Conservation (phyloP, 78 protist genomes). For the Guillardia theta region DNA sequence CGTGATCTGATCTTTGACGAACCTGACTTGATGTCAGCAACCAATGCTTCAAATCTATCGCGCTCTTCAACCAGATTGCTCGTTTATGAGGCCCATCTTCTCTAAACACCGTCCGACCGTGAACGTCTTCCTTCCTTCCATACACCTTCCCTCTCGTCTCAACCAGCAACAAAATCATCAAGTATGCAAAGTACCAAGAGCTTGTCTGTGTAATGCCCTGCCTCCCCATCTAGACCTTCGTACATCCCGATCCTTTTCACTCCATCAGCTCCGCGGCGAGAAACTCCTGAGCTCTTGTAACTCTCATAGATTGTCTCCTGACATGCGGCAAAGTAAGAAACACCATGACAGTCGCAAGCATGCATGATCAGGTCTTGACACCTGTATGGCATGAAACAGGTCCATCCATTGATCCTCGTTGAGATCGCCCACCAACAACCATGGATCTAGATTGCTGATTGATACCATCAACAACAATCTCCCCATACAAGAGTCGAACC, state of each 20-base stretch:
- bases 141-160: too few species aligned
- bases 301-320: background rate
- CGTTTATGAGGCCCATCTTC: too few species aligned
- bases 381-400: background rate
- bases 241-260: background rate
- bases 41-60: too few species aligned
- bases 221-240: background rate
- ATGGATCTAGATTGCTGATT: background rate
- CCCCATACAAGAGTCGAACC: background rate
- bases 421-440: background rate
- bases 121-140: too few species aligned
- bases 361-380: background rate
- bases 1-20: too few species aligned
- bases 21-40: too few species aligned
- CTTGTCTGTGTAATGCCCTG: background rate
- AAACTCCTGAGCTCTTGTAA: background rate
- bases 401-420: background rate
- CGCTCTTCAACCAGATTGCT: too few species aligned
- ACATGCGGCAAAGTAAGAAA: background rate
- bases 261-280: background rate
- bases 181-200: too few species aligned
- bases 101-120: too few species aligned
- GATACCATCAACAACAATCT: background rate
- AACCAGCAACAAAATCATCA: too few species aligned
- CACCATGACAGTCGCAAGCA: background rate